These are phyloP conservation scores for Metschnikowia peoriensis DNA, from an alignment of 805 yeast genomes.

Conservation along the genomic window DNA sequence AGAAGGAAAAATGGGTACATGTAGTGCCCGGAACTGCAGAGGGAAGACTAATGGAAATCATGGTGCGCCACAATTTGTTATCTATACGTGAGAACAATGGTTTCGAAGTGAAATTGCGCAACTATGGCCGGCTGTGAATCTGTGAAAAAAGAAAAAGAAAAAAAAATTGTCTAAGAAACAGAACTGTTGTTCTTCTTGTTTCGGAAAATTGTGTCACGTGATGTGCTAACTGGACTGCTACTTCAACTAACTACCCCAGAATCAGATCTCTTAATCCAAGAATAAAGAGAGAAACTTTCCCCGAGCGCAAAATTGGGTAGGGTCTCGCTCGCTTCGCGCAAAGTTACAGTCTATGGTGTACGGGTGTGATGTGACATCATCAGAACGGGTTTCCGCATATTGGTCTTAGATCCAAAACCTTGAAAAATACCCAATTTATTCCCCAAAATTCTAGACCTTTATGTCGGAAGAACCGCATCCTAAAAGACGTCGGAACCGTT, in stretches of 20 bases:
- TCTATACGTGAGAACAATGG: not conserved
- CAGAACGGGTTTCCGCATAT: not conserved
- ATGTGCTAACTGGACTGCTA: no score
- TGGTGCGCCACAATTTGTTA: slow-evolving; percentile 16
- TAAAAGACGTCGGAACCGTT: slow-evolving; percentile 13
- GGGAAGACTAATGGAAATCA: slow-evolving; percentile 15
- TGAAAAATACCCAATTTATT: no score
- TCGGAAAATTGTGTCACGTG: not conserved
- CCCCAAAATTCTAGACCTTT: not conserved
- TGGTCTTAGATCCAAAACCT: not conserved
- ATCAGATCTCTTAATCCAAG: no score
- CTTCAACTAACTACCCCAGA: no score
- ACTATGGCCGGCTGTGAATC: slow-evolving; percentile 2
- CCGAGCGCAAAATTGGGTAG: not conserved
- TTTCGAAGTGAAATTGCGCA: slow-evolving; percentile 1
- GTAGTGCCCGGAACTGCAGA: slow-evolving; percentile 11
- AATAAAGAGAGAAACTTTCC: no score
- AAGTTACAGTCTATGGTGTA: not conserved
- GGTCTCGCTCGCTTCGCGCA: not conserved
- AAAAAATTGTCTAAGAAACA: no score
- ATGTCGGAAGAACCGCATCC: not conserved
- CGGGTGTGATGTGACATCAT: not conserved
- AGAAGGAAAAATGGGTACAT: slow-evolving; percentile 10
- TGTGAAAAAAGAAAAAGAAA: no score
- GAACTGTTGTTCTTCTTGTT: not conserved